A percentile compares a stretch with the other conserved stretches of the same genome.
Conservation (phyloP, 495 filamentous ascomycete species). For the Friedmanniomyces endolithicus region DNA sequence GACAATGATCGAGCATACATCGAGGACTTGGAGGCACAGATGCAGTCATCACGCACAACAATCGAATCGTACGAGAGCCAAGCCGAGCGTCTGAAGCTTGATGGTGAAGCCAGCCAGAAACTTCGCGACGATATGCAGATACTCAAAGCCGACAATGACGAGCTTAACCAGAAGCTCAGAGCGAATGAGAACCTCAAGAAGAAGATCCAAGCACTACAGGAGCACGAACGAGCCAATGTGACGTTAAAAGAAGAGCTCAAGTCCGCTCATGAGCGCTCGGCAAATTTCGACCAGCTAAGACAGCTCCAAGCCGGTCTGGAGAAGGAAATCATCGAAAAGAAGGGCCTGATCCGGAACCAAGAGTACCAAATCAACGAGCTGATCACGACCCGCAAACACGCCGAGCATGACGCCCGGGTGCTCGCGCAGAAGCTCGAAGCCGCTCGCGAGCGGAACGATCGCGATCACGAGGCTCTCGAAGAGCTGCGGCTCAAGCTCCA, state of each 20-base stretch:
- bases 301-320: constrained; percentile 34
- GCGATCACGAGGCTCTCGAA: constrained; percentile 42
- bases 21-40: constrained; percentile 29
- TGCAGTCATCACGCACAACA: constrained; percentile 25
- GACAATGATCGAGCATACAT: constrained; percentile 29
- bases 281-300: constrained; percentile 58
- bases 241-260: constrained; percentile 35
- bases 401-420: constrained; percentile 48
- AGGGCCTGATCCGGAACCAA: constrained; percentile 43
- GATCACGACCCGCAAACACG: constrained; percentile 42
- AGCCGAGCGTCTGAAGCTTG: constrained; percentile 41
- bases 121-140: constrained; percentile 45
- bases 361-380: constrained; percentile 51
- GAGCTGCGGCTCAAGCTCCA: constrained; percentile 43
- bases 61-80: constrained; percentile 51
- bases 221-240: constrained; percentile 31
- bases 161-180: constrained; percentile 70
- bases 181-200: constrained; percentile 57
- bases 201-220: constrained; percentile 52
- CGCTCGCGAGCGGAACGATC: constrained; percentile 43
- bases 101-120: constrained; percentile 28
- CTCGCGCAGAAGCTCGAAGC: constrained; percentile 42
- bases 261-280: constrained; percentile 55
- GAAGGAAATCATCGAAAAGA: constrained; percentile 48
- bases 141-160: constrained; percentile 58